Base-by-base conservation (phyloP, 2,329 filamentous ascomycete genomes). In the Cytospora mali region DNA sequence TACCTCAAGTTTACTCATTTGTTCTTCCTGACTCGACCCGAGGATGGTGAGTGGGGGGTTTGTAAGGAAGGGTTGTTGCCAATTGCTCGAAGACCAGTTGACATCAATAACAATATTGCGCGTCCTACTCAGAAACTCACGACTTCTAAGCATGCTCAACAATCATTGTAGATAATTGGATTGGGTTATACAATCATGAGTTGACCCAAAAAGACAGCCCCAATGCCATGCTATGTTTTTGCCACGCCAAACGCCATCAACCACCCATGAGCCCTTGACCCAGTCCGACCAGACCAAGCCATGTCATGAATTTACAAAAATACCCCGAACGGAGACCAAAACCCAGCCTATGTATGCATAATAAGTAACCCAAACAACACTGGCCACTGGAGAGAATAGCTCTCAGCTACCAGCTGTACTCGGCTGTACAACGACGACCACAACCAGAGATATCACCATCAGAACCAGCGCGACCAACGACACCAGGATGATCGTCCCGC, bases 401-500 rank as follows among this genome's bases (percentile, higher is more conserved):
- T n/a, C 16, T 60, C 50, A 58, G 11, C 42, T 18, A 11, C 9
- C 28, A n/a, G 4, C 9, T 16, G 46, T 16, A 21, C 29, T 31
- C 10, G 61, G 61, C 25, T 59, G 61, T 11, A 62, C 61, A 2
- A 62, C 33, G 25, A 62, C 49, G 27, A 62, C 61, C 29, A 62
- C 61, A 10, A 62, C 23, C 65, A 89, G 73, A 54, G 82, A 86
- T 29, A 81, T 78, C 42, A 87, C 72, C 80, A 89, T 89, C 64
- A 89, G 79, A 4, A 81, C 79, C 71, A 87, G 78, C 4, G 90
- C 86, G 51, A 93, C 82, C 21, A 85, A 75, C 10, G 88, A 84
- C 33, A 94, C 84, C 42, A 93, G 69, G 53, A 92, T 78, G 51
- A 95, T 86, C 25, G 90, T 92, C 4, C 90, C 90, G 67, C 66